These are phyloP conservation scores for Meyerozyma carpophila DNA, from an alignment of 1,139 yeast genomes.

Conservation along the genomic window DNA sequence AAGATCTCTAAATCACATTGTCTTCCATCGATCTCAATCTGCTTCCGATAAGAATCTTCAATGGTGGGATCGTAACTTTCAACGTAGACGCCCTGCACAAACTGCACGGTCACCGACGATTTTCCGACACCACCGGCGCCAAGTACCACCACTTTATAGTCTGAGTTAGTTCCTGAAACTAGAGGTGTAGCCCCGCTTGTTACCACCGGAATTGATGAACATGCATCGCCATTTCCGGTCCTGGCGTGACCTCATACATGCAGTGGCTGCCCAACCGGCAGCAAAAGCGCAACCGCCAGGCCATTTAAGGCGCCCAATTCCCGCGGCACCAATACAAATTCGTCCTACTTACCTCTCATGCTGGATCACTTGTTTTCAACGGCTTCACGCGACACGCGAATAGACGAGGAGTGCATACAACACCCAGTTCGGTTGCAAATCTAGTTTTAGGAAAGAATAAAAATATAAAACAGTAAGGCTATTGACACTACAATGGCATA, in stretches of 20 bases:
- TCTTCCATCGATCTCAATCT: slow-evolving; percentile 86
- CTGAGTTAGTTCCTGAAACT: slow-evolving; percentile 9
- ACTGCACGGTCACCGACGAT: slow-evolving; percentile 47
- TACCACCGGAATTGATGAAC: neutral
- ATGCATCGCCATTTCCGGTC: no score
- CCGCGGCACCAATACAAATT: neutral
- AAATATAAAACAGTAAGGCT: no score
- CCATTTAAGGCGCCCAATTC: no score
- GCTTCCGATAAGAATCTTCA: slow-evolving; percentile 81
- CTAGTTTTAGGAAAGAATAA: no score
- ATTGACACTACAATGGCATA: slow-evolving; percentile 18
- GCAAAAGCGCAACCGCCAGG: no score
- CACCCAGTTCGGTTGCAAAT: neutral
- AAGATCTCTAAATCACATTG: slow-evolving; percentile 74
- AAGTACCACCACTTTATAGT: slow-evolving; percentile 43
- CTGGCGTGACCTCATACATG: no score
- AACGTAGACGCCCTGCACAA: slow-evolving; percentile 47
- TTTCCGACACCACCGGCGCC: slow-evolving; percentile 54
- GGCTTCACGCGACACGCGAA: neutral
- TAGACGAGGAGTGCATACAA: neutral
- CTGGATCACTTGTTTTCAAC: neutral
- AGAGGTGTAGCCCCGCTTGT: no score
- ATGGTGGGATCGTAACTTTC: slow-evolving; percentile 49
- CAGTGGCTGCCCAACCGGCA: no score
- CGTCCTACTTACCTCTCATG: slow-evolving; percentile 7